phyloP scores from a whole-genome alignment of 139 green algal genomes.

The Zygnema cylindricum region DNA sequence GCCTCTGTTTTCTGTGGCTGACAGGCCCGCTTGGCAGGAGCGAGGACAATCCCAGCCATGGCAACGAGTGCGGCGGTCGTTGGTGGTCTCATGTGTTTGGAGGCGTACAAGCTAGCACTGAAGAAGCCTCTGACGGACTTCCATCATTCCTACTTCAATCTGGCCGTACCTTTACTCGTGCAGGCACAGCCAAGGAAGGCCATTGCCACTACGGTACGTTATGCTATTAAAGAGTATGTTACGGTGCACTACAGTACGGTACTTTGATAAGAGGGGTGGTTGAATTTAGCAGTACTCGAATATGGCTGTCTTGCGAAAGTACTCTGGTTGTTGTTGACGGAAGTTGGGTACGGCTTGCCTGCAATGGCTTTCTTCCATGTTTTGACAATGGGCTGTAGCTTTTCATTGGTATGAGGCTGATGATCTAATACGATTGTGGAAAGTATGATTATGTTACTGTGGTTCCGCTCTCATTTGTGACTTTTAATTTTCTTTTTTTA shows the following conservation, averaged over 20 bases:
- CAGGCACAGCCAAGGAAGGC: conserved; percentile 47
- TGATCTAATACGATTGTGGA: no score
- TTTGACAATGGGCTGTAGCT: no score
- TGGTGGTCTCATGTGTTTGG: conserved; percentile 60
- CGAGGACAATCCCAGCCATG: conserved; percentile 36
- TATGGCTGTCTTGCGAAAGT: neutral
- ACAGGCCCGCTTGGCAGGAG: conserved; percentile 45
- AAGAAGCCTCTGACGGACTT: conserved; percentile 25
- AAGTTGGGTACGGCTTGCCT: no score
- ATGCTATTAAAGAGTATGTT: no score
- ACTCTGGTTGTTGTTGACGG: neutral
- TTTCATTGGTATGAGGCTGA: no score
- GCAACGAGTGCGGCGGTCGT: conserved; percentile 45
- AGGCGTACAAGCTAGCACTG: conserved; percentile 61
- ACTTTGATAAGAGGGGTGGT: no score
- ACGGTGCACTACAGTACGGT: neutral
- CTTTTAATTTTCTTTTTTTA: no score
- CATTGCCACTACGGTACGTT: conserved; percentile 27
- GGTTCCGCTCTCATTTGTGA: no score
- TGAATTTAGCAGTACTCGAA: neutral
- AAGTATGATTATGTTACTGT: no score
- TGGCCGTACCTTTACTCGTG: conserved; percentile 52
- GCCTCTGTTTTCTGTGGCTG: no score
- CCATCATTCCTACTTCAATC: conserved; percentile 61
- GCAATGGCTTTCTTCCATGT: no score